A percentile compares a stretch with the other conserved stretches of the same genome.
These are phyloP conservation scores for Cryphonectria nitschkei DNA, from an alignment of 2,329 filamentous ascomycete genomes.

Conservation along the genomic window DNA sequence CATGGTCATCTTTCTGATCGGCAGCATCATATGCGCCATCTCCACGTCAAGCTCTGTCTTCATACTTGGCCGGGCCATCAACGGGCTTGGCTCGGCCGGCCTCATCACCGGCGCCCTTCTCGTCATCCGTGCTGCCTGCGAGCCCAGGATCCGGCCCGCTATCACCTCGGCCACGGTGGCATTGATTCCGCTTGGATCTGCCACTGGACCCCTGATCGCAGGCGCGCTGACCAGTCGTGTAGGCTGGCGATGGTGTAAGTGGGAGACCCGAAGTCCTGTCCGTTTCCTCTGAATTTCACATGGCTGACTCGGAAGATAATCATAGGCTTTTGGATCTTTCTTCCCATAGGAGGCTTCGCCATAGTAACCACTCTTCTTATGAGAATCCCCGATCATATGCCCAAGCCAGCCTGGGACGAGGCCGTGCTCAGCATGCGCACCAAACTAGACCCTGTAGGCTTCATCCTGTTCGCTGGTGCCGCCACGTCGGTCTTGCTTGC, in stretches of 20 bases:
- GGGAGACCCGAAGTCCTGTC: neutral
- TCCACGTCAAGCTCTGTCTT: constrained; percentile 1
- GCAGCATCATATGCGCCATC: neutral
- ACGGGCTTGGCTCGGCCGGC: neutral
- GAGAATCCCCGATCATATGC: neutral
- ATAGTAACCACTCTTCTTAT: neutral
- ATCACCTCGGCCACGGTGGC: neutral
- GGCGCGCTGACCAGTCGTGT: neutral
- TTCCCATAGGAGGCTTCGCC: neutral
- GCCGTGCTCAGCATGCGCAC: neutral
- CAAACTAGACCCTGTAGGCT: neutral
- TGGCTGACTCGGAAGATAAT: neutral
- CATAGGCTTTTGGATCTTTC: neutral
- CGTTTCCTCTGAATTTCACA: too few species aligned
- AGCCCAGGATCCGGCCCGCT: neutral
- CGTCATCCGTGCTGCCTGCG: neutral
- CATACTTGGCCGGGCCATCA: neutral
- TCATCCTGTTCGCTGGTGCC: neutral
- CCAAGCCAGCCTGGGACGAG: neutral
- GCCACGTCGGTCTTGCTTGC: neutral
- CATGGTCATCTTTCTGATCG: neutral
- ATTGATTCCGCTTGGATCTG: neutral
- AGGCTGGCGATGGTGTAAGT: constrained; percentile 1
- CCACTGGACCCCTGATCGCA: neutral
- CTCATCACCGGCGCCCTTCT: neutral